Base-by-base conservation (phyloP, 805 yeast species). In the Wickerhamomyces alni region DNA sequence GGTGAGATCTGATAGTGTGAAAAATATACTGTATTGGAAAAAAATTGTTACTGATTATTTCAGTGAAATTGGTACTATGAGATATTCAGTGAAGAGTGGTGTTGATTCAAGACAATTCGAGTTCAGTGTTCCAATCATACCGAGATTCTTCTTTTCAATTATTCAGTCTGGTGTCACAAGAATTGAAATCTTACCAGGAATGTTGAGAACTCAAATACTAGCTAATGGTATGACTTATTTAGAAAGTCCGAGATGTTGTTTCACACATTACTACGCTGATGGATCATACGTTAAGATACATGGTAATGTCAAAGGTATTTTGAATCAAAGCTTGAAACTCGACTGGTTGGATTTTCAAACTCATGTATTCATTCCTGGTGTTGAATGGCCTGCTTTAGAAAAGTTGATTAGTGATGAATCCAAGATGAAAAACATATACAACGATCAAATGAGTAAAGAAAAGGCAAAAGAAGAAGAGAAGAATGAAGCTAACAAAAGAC, bases 291-390 rank as follows among this genome's bases (percentile, higher is more conserved):
- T 84, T 8, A 70, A 75, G 9, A 72, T 81, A 35, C 66, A 68
- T 41, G 86, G 91, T 0, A 75, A 74, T 16, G 60, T 80, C 31
- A 77, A 77, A 45, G 75, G 84, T 9, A 65, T 77, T 7, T 73
- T 87, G 62, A 80, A 77, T 52, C 66, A 80, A 25, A 73, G 70
- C 38, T 63, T 85, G 44, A 72, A 75, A 46, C 73, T 87, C 22
- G 94, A 86, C 47, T 82, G 84, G 77, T 57, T 82, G 32, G 94
- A 85, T 51, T 63, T 82, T 45, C 73, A 72, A 19, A 59, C 72
- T 5, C 68, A 66, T 39, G 66, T 69, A 48, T 61, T 70, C 57
- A 54, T 66, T 38, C 70, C 80, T 41, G 66, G 67, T 45, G 47
- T 74, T 43, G 65, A 65, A 53, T 64, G 73, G 72, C 63, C 62